Base-by-base conservation (phyloP, 805 yeast genomes). In the Yarrowia bubula region DNA sequence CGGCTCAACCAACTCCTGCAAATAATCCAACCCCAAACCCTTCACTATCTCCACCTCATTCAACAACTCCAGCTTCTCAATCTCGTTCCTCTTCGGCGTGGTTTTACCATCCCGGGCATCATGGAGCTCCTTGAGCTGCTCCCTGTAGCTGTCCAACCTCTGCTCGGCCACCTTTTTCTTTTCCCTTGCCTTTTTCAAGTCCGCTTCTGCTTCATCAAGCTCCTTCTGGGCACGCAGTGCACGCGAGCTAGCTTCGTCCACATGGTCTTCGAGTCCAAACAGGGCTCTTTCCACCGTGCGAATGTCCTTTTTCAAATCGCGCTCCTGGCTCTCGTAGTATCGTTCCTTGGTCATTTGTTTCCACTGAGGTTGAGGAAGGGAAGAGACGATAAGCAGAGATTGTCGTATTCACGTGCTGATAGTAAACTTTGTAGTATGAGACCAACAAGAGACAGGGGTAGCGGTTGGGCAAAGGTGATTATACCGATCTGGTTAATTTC, bases 361-460 rank as follows among this genome's bases (percentile, higher is more conserved):
- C n/a, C 18, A 14, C 11, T 35, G 37, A 9, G 5, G n/a, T 42
- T 18, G 43, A 18, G 13, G 41, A 8, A 38, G 15, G 6, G 35
- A n/a, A n/a, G n/a, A n/a, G n/a, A 38, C 44, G 44, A 51, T 51
- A 51, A 51, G 44, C 60, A 35, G 55, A 33, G 28, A 32, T 33
- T 48, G 41, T 35, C 41, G 55, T 18, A 48, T 48, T 48, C 55
- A 48, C 55, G 55, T 48, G 55, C 55, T 48, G 55, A 48, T 48
- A 48, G 55, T 55, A 41, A 55, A 51, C 57, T 31, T 55, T 53
- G 14, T 32, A 31, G n/a, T 15, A 18, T 38, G 44, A n/a, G 67
- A 68, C 44, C 65, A 67, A 28, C 57, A 39, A n/a, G 64, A 67
- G 13, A 65, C 67, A 18, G 51, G 62, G 57, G 65, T 65, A 58